A percentile compares a stretch with the other conserved stretches of the same genome.
phyloP scores from a whole-genome alignment of 306 rosid species.

The Citrullus mucosospermus region DNA sequence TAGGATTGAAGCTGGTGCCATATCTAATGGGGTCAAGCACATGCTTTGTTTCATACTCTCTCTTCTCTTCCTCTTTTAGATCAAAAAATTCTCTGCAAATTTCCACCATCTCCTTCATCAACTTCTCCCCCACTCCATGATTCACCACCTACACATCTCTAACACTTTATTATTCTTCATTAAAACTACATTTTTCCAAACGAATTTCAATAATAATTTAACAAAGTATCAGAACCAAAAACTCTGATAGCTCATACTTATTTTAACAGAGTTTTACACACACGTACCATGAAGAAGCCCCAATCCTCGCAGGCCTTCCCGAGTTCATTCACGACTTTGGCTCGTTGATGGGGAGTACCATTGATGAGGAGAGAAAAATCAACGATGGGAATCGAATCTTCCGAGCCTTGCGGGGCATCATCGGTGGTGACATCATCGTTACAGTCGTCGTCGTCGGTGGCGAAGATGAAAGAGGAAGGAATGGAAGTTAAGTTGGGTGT shows the following conservation, averaged over 20 bases:
- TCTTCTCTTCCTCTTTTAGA: conserved; percentile 32
- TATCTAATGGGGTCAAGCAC: conserved; percentile 36
- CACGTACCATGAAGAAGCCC: conserved; percentile 39
- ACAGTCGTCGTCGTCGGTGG: neutral
- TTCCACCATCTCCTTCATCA: conserved; percentile 21
- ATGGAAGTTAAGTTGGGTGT: conserved; percentile 15
- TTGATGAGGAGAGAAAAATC: conserved; percentile 32
- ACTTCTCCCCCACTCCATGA: conserved; percentile 31
- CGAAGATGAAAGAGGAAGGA: conserved; percentile 17
- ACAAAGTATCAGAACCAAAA: too few relatives aligned
- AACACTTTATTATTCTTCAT: neutral
- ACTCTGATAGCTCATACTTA: too few relatives aligned
- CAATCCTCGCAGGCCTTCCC: conserved; percentile 37
- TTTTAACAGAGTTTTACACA: too few relatives aligned
- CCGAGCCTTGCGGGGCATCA: neutral
- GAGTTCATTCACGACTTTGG: conserved; percentile 24
- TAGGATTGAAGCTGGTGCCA: conserved; percentile 47
- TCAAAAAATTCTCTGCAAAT: conserved; percentile 25
- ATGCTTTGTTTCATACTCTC: conserved; percentile 13
- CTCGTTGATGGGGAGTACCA: conserved; percentile 10
- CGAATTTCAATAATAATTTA: too few relatives aligned
- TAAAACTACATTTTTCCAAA: neutral
- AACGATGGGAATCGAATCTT: conserved; percentile 20
- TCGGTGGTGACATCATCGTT: neutral
- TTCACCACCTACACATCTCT: conserved; percentile 24